Evolutionary conservation across 2,329 filamentous ascomycete genomes (phyloP).

Genomic region (Zymoseptoria brevis): DNA sequence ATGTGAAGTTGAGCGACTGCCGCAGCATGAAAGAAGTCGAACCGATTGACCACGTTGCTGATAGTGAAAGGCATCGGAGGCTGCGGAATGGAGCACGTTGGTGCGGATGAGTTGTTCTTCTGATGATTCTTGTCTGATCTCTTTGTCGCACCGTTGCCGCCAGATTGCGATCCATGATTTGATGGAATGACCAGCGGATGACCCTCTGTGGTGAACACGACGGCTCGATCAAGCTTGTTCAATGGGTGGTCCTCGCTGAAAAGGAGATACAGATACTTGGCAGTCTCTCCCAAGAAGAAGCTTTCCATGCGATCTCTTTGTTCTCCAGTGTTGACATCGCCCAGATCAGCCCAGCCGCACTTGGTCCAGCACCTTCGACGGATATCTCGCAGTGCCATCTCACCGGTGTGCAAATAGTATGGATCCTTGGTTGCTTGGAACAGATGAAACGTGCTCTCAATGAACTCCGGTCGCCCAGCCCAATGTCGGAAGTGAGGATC

Average conservation of each 20-base stretch:
- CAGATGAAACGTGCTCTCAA: conserved; percentile 94
- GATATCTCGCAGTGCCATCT: conserved; percentile 90
- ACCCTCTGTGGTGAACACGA: conserved; percentile 92
- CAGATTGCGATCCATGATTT: background rate
- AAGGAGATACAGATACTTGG: conserved; percentile 89
- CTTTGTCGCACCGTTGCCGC: conserved; percentile 1
- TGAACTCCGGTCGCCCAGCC: conserved; percentile 90
- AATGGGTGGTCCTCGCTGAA: conserved; percentile 81
- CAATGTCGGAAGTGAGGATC: conserved; percentile 89
- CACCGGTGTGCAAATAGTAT: conserved; percentile 91
- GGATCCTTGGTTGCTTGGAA: conserved; percentile 88
- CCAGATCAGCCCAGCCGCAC: conserved; percentile 86
- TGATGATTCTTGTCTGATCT: background rate
- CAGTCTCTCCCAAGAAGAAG: conserved; percentile 93
- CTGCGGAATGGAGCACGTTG: conserved; percentile 60
- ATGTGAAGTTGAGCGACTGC: conserved; percentile 74
- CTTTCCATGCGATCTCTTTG: conserved; percentile 95
- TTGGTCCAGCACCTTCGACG: conserved; percentile 78
- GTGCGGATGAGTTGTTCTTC: conserved; percentile 27
- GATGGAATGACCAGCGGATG: conserved; percentile 71
- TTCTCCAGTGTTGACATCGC: conserved; percentile 58
- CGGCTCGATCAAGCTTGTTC: conserved; percentile 77
- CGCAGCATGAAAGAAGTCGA: conserved; percentile 82
- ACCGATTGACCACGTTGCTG: conserved; percentile 69
- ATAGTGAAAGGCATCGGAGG: conserved; percentile 57